phyloP scores from a whole-genome alignment of 169 alveolate genomes.

The Eimeria maxima region DNA sequence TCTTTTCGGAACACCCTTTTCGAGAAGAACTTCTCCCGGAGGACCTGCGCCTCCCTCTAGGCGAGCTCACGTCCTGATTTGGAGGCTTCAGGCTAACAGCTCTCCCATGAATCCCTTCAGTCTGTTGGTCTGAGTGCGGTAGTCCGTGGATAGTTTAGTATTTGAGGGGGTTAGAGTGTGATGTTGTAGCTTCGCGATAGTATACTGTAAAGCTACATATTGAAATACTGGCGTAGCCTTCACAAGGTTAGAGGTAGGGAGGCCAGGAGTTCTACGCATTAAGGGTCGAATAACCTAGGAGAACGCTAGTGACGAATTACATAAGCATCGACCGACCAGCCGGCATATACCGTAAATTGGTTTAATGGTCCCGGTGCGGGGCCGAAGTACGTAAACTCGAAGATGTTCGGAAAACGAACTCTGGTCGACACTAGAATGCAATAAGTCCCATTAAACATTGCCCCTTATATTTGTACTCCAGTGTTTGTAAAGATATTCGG shows the following conservation, averaged over 20 bases:
- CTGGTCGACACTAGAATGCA: too few relatives aligned
- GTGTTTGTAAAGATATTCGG: neutral
- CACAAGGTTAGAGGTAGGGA: neutral
- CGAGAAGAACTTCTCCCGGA: conserved; percentile 90
- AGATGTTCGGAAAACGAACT: neutral
- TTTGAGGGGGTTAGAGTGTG: neutral
- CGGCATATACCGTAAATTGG: neutral
- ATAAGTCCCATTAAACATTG: neutral
- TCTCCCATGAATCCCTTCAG: too few relatives aligned
- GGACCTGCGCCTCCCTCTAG: conserved; percentile 89
- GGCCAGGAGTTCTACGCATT: neutral
- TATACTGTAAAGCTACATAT: neutral
- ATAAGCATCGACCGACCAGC: neutral
- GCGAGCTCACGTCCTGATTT: neutral
- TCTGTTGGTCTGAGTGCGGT: neutral
- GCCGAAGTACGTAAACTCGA: neutral
- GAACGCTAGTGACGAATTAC: neutral
- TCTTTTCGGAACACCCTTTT: conserved; percentile 96
- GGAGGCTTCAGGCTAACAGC: too few relatives aligned
- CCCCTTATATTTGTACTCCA: neutral
- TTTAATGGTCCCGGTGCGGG: neutral
- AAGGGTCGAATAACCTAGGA: neutral
- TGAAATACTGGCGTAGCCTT: neutral
- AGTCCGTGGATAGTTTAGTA: neutral
- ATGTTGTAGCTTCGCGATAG: neutral